A percentile compares a stretch with the other conserved stretches of the same genome.
Evolutionary conservation across 768 basidiomycete genomes (phyloP).

Genomic region (Boletellus ananas): DNA sequence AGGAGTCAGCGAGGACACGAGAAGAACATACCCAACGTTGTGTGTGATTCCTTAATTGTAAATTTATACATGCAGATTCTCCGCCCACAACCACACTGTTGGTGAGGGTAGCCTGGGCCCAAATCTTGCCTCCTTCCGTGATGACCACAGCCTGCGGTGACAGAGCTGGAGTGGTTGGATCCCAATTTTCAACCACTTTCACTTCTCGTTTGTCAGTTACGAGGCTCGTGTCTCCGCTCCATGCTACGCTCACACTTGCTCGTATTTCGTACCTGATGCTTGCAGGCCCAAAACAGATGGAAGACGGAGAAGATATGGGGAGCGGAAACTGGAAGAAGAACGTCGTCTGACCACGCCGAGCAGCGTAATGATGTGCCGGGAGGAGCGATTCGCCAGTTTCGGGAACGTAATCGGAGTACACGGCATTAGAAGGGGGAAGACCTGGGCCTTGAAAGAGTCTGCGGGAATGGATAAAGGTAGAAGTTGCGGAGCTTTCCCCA

Average conservation of each 20-base stretch:
- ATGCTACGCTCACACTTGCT: constrained; percentile 66
- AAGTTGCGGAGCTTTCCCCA: constrained; percentile 75
- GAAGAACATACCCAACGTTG: constrained; percentile 58
- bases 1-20: not conserved
- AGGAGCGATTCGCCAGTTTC: constrained; percentile 54
- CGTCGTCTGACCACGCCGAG: constrained; percentile 70
- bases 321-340: constrained; percentile 79
- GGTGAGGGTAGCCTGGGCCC: constrained; percentile 65
- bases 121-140: constrained; percentile 76
- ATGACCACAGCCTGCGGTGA: constrained; percentile 58
- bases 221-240: constrained; percentile 70
- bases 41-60: constrained; percentile 82
- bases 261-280: constrained; percentile 68
- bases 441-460: constrained; percentile 79
- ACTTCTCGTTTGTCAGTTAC: constrained; percentile 60
- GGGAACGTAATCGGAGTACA: constrained; percentile 51
- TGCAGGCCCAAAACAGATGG: constrained; percentile 69
- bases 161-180: constrained; percentile 34
- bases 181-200: constrained; percentile 58
- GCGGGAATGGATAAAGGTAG: constrained; percentile 66
- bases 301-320: constrained; percentile 62
- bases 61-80: constrained; percentile 64
- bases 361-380: constrained; percentile 64
- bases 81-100: constrained; percentile 65
- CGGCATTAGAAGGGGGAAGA: constrained; percentile 81